These are phyloP conservation scores for Haplosporangium sp. DNA, from an alignment of 371 early-diverging fungal genomes.

Conservation along the genomic window DNA sequence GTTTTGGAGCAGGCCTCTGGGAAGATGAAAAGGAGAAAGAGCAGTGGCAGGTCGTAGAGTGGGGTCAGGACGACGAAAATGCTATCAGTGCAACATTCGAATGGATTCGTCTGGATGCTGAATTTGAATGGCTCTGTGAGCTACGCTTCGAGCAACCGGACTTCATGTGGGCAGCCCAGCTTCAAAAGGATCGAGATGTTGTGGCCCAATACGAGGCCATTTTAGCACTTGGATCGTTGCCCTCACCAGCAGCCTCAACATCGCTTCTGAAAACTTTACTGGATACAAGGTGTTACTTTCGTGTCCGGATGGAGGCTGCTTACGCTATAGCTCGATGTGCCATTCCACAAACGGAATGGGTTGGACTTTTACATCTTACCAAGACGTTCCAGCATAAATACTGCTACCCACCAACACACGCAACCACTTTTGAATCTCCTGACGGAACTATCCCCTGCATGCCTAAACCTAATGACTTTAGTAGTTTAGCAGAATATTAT, in stretches of 20 bases:
- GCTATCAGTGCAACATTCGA: slow-evolving; percentile 85
- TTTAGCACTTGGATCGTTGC: slow-evolving; percentile 70
- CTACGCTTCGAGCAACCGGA: slow-evolving; percentile 94
- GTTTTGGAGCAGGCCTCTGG: slow-evolving; percentile 78
- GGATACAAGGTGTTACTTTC: slow-evolving; percentile 90
- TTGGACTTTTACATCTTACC: slow-evolving; percentile 80
- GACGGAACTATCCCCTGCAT: slow-evolving; percentile 66
- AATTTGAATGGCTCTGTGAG: slow-evolving; percentile 92
- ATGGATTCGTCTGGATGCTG: slow-evolving; percentile 98
- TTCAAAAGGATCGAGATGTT: slow-evolving; percentile 95
- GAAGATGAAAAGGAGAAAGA: slow-evolving; percentile 76
- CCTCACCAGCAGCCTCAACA: slow-evolving; percentile 78
- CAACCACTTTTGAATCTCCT: slow-evolving; percentile 31
- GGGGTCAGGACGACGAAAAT: slow-evolving; percentile 87
- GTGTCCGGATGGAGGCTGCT: slow-evolving; percentile 94
- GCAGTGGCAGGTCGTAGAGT: slow-evolving; percentile 83
- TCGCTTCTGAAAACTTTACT: slow-evolving; percentile 82
- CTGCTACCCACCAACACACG: slow-evolving; percentile 65
- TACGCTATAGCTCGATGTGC: slow-evolving; percentile 86
- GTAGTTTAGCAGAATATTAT: slow-evolving; percentile 86
- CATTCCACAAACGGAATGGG: slow-evolving; percentile 66
- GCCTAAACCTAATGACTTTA: slow-evolving; percentile 91
- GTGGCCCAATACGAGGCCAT: slow-evolving; percentile 96
- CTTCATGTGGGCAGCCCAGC: slow-evolving; percentile 97
- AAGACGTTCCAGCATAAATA: slow-evolving; percentile 83